These are phyloP conservation scores for Eremochloa ophiuroides DNA, from an alignment of 176 grass and related monocot genomes.

Conservation along the genomic window DNA sequence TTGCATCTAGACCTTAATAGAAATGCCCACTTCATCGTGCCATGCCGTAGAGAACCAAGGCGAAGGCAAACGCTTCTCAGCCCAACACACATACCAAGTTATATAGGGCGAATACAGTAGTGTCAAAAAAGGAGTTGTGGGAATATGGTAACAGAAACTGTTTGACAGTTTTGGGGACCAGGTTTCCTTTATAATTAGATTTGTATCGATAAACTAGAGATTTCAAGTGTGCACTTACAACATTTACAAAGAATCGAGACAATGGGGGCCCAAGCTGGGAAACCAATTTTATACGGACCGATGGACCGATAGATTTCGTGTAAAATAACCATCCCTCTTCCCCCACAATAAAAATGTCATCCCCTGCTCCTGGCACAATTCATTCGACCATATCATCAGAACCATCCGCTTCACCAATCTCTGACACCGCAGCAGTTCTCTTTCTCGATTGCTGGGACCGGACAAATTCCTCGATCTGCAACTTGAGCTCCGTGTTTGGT, in stretches of 20 bases:
- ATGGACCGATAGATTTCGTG: background rate
- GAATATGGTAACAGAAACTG: too few species aligned
- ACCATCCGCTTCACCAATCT: constrained; percentile 30
- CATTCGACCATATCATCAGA: constrained; percentile 44
- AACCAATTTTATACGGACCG: background rate
- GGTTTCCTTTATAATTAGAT: too few species aligned
- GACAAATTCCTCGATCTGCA: constrained; percentile 70
- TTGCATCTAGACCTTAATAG: too few species aligned
- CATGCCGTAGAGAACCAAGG: too few species aligned
- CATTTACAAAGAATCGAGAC: constrained; percentile 40
- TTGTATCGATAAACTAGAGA: too few species aligned
- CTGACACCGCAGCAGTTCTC: background rate
- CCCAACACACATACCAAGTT: too few species aligned
- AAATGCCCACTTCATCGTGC: too few species aligned
- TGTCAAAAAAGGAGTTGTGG: too few species aligned
- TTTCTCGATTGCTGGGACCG: constrained; percentile 57
- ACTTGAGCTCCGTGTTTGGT: constrained; percentile 68
- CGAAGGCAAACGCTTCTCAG: too few species aligned
- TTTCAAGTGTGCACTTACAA: constrained; percentile 32
- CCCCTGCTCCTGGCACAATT: constrained; percentile 4
- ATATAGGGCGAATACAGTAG: too few species aligned
- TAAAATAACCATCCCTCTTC: background rate
- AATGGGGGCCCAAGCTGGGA: background rate
- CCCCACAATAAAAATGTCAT: background rate
- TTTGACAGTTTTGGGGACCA: too few species aligned